Evolutionary conservation across 2,329 filamentous ascomycete genomes (phyloP), one percentile per base, ranked within the genome.

Genomic region (Stagonosporopsis tanaceti): DNA sequence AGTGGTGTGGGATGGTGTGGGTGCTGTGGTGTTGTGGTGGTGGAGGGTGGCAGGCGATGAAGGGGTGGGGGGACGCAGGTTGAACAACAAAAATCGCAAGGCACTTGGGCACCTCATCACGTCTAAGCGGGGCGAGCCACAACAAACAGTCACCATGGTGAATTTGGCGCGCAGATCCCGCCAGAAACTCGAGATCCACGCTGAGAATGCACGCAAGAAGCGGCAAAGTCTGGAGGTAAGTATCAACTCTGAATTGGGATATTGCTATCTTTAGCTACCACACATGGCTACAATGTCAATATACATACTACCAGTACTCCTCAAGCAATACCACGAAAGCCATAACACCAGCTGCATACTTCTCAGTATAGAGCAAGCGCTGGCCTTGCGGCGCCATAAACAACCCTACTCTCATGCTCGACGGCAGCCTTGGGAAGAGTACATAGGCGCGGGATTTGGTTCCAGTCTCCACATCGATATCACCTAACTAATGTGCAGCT

Each of bases 101-200:
- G 20, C 32, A 52, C 40, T 39, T 11, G 34, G 38, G 8, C 34
- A 46, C n/a, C 32, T 39, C 25, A 24, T 32, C 50, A 46, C 40
- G 32, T 39, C 34, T 8, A 52, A 32, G 34, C 25, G 40, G 34
- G 32, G 50, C n/a, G 25, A 22, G 20, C 34, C 50, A 46, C 40
- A 46, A 34, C 41, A 32, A 32, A 46, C 25, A 17, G 14, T 32
- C n/a, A 20, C 41, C 12, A 17, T 22, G 20, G 22, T 20, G 11
- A 39, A 20, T 11, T 15, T 12, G 37, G 22, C 17, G 37, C 37
- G 22, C 37, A 39, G 17, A 12, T 11, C 37, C 7, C n/a, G 17
- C 37, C 17, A 22, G 9, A 2, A 2, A 9, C 17, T 39, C 37
- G 12, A 22, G 14, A 11, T 22, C 6, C 2, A 20, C 9, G 14